These are phyloP conservation scores for Debaryomyces coudertii DNA, from an alignment of 1,139 yeast species.

Conservation along the genomic window DNA sequence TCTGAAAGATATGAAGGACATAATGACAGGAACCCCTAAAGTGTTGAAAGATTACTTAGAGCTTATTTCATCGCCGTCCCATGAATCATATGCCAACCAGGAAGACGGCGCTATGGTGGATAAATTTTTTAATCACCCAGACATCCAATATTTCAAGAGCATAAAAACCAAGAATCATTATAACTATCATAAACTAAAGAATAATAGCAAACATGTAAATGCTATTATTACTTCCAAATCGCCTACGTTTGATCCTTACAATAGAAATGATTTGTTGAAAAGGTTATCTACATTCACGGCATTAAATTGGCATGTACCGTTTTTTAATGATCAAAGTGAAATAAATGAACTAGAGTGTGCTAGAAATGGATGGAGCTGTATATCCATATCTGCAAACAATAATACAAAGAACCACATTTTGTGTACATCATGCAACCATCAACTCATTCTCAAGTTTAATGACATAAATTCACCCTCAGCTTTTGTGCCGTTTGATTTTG, in stretches of 20 bases:
- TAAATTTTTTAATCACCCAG: slow-evolving; percentile 36
- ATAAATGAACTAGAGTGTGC: slow-evolving; percentile 44
- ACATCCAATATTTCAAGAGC: slow-evolving; percentile 41
- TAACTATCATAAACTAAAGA: slow-evolving; percentile 37
- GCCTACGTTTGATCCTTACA: slow-evolving; percentile 39
- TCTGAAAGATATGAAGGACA: slow-evolving; percentile 16
- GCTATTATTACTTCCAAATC: slow-evolving; percentile 15
- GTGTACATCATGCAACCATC: slow-evolving; percentile 39
- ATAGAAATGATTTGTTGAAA: slow-evolving; percentile 28
- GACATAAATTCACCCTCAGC: slow-evolving; percentile 10
- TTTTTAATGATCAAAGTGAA: slow-evolving; percentile 8
- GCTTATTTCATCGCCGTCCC: slow-evolving; percentile 27
- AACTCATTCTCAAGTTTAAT: slow-evolving; percentile 33
- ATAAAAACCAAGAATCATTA: slow-evolving; percentile 43
- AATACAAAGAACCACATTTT: slow-evolving; percentile 35
- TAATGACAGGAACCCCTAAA: slow-evolving; percentile 28
- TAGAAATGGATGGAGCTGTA: slow-evolving; percentile 47
- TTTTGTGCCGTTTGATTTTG: slow-evolving; percentile 22
- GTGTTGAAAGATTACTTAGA: slow-evolving; percentile 35
- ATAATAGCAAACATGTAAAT: slow-evolving; percentile 17
- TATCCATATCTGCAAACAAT: slow-evolving; percentile 28
- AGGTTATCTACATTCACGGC: slow-evolving; percentile 36
- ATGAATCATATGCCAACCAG: slow-evolving; percentile 19
- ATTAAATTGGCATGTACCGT: slow-evolving; percentile 41
- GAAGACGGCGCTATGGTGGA: slow-evolving; percentile 14